These are phyloP conservation scores for Parathielavia hyrcaniae DNA, from an alignment of 495 filamentous ascomycete species.

Conservation along the genomic window DNA sequence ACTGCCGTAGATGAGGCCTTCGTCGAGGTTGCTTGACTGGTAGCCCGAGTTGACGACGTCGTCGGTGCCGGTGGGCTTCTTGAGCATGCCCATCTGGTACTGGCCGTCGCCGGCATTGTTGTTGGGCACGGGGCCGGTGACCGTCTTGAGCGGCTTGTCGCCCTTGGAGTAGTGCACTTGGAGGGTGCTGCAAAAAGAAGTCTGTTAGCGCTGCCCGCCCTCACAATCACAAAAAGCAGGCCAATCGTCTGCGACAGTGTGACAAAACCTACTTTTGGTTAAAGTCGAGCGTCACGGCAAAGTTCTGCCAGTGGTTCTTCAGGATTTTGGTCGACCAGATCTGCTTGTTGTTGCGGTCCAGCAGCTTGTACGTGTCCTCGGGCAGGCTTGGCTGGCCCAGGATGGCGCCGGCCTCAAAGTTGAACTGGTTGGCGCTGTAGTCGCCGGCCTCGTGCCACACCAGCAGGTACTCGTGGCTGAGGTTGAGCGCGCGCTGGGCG, in stretches of 20 bases:
- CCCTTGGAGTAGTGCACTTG: slow-evolving; percentile 49
- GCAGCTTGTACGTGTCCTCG: slow-evolving; percentile 68
- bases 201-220: background rate
- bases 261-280: slow-evolving; percentile 41
- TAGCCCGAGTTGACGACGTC: slow-evolving; percentile 50
- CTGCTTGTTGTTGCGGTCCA: slow-evolving; percentile 43
- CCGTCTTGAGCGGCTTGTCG: slow-evolving; percentile 42
- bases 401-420: slow-evolving; percentile 48
- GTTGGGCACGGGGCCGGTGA: slow-evolving; percentile 43
- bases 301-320: slow-evolving; percentile 50
- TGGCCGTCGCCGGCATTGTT: slow-evolving; percentile 50
- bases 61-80: slow-evolving; percentile 50
- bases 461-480: slow-evolving; percentile 52
- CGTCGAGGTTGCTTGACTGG: slow-evolving; percentile 45
- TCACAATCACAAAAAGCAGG: background rate
- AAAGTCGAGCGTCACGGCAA: slow-evolving; percentile 51
- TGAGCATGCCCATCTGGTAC: slow-evolving; percentile 53
- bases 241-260: too few relatives aligned
- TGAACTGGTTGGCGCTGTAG: slow-evolving; percentile 52
- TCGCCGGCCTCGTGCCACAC: slow-evolving; percentile 52
- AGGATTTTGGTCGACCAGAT: slow-evolving; percentile 43
- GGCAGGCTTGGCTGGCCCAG: slow-evolving; percentile 64
- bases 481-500: slow-evolving; percentile 41
- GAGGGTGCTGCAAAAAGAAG: slow-evolving; percentile 47
- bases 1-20: slow-evolving; percentile 51